phyloP scores from a whole-genome alignment of 257 asterid genomes.

The Plectranthus barbatus region DNA sequence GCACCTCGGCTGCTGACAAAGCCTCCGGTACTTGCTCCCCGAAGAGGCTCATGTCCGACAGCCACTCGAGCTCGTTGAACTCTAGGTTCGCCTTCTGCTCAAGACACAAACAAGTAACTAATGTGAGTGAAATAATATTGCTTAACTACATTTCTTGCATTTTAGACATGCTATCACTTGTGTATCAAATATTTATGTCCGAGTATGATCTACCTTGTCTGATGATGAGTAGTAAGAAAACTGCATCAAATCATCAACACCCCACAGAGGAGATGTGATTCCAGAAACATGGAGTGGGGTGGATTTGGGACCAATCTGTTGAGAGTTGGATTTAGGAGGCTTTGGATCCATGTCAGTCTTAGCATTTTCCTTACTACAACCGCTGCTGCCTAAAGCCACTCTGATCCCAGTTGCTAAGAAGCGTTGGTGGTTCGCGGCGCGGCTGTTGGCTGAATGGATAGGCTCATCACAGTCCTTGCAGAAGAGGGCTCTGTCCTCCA shows the following conservation, averaged over 20 bases:
- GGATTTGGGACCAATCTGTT: conserved; percentile 26
- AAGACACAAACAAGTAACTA: not conserved
- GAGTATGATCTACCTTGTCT: conserved; percentile 40
- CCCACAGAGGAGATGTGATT: conserved; percentile 62
- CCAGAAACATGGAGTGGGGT: conserved; percentile 33
- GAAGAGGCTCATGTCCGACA: conserved; percentile 51
- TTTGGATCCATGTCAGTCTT: conserved; percentile 40
- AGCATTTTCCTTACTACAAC: conserved; percentile 33
- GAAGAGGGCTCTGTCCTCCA: conserved; percentile 92
- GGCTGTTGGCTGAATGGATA: conserved; percentile 71
- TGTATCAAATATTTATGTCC: not conserved
- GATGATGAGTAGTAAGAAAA: conserved; percentile 63
- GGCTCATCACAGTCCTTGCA: conserved; percentile 90
- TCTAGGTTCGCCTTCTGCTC: conserved; percentile 80
- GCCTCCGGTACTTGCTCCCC: conserved; percentile 49
- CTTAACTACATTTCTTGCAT: not conserved
- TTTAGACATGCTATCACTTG: not conserved
- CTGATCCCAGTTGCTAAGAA: conserved; percentile 88
- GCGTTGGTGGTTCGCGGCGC: conserved; percentile 82
- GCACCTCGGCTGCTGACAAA: conserved; percentile 77
- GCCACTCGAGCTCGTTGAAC: conserved; percentile 74
- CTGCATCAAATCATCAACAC: conserved; percentile 68
- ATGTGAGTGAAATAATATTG: no score
- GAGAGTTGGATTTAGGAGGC: conserved; percentile 48
- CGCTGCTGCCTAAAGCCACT: conserved; percentile 60